Conservation (phyloP, 2,329 filamentous ascomycete genomes). For the Neophaeococcomyces aloes region DNA sequence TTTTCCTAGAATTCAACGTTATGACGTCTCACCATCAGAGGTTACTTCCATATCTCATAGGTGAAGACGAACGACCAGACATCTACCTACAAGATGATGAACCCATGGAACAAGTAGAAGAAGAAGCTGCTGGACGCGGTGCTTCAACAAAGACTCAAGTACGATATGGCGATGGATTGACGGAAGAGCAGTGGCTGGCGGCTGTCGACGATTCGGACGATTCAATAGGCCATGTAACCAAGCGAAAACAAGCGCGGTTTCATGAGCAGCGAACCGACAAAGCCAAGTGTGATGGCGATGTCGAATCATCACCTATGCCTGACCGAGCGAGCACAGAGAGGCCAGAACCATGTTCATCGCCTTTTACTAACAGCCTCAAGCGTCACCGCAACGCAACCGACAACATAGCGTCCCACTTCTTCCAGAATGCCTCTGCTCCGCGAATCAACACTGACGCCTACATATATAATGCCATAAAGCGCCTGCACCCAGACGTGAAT, state of each 20-base stretch:
- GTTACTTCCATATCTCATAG: slow-evolving; percentile 68
- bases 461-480: slow-evolving; percentile 13
- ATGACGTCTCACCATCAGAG: slow-evolving; percentile 31
- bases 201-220: slow-evolving; percentile 96
- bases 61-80: slow-evolving; percentile 79
- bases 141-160: slow-evolving; percentile 91
- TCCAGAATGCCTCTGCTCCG: slow-evolving; percentile 12
- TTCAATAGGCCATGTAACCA: slow-evolving; percentile 81
- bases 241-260: slow-evolving; percentile 75
- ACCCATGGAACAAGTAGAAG: slow-evolving; percentile 64
- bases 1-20: too few relatives aligned
- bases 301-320: slow-evolving; percentile 63
- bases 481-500: slow-evolving; percentile 12
- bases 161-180: slow-evolving; percentile 92
- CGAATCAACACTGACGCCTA: slow-evolving; percentile 19
- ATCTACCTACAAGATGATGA: slow-evolving; percentile 86
- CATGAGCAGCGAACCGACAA: slow-evolving; percentile 71
- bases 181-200: slow-evolving; percentile 97
- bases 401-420: slow-evolving; percentile 10
- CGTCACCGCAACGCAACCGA: background rate
- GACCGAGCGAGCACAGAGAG: slow-evolving; percentile 51
- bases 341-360: background rate
- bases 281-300: slow-evolving; percentile 45
- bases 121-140: slow-evolving; percentile 69
- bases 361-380: background rate